phyloP scores from a whole-genome alignment of 31 red algal genomes.

The Pterothamnion heteromorphum region DNA sequence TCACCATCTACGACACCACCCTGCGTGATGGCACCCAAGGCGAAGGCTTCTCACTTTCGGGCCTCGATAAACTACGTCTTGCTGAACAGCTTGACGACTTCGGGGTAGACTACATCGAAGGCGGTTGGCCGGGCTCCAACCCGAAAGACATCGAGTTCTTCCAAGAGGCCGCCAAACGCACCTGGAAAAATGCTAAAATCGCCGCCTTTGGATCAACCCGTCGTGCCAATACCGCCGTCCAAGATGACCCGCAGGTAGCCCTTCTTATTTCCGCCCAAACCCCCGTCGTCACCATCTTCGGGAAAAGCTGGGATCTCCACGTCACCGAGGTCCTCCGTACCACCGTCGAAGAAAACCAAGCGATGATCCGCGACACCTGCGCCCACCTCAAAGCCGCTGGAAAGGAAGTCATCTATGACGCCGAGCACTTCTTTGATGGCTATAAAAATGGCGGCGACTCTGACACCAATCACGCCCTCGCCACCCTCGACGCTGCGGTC shows the following conservation, averaged over 20 bases:
- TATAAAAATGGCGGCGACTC: slow-evolving; percentile 79
- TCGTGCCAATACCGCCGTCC: slow-evolving; percentile 64
- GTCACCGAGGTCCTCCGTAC: slow-evolving; percentile 79
- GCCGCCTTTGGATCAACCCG: slow-evolving; percentile 97
- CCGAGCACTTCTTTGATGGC: slow-evolving; percentile 98
- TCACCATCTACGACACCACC: slow-evolving; percentile 97
- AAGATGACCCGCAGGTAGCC: slow-evolving; percentile 70
- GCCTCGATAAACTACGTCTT: slow-evolving; percentile 90
- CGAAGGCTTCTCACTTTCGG: slow-evolving; percentile 79
- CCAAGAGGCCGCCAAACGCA: slow-evolving; percentile 1
- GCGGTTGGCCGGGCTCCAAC: slow-evolving; percentile 98
- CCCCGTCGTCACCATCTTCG: slow-evolving; percentile 79
- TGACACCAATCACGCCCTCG: slow-evolving; percentile 62
- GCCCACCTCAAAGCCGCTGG: slow-evolving; percentile 59
- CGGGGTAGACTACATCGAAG: slow-evolving; percentile 92
- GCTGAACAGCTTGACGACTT: slow-evolving; percentile 70
- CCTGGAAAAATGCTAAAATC: slow-evolving; percentile 56
- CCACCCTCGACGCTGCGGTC: slow-evolving; percentile 66
- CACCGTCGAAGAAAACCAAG: slow-evolving; percentile 79
- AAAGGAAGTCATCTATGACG: slow-evolving; percentile 87
- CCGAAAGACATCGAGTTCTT: slow-evolving; percentile 95
- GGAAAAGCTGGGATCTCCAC: slow-evolving; percentile 81
- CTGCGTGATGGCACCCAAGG: slow-evolving; percentile 93
- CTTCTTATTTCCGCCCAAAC: slow-evolving; percentile 66
- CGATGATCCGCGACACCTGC: slow-evolving; percentile 88